Base-by-base conservation (phyloP, 257 asterid species). In the Nyctanthes arbortristis region DNA sequence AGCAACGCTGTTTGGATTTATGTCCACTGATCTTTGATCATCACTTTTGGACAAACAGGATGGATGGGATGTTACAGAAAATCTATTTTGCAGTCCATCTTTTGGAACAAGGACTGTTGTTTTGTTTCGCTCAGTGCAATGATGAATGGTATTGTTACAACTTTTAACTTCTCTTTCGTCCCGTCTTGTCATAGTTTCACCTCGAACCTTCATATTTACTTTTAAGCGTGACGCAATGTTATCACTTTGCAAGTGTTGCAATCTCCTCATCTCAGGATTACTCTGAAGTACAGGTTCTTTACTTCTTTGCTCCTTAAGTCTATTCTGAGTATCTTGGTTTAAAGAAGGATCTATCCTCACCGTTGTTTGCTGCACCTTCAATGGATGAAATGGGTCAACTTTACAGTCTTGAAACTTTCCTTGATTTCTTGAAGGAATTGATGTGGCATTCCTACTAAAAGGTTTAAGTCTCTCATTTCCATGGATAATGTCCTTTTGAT, bases 371-470 rank as follows among this genome's bases (percentile, higher is more conserved):
- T 68, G 77, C 73, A 70, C 65, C 67, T 65, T 71, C 32, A 37
- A 56, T 18, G 65, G 70, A 71, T 72, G 68, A 73, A 66, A 61
- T 3, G 80, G 73, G 55, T 35, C 78, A 39, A 69, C 57, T 70
- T 70, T 61, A 47, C 49, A 54, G 56, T 67, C 77, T 54, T 66
- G 71, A 39, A 76, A 69, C 62, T 47, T 78, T 47, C 58, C 39
- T 45, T 63, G 77, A 77, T 35, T 71, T 67, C 68, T 73, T 45
- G 73, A 61, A 7, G 67, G 47, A 59, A 63, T 43, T 34, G 87
- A 66, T 5, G 85, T 68, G 43, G 73, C 66, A 80, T 70, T 77
- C 78, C 82, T 78, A 71, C 72, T 74, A 40, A 84, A 82, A 47
- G 84, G 86, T 54, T 82, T 69, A 70, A 70, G 59, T 71, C 63